Evolutionary conservation across 306 rosid species (phyloP).

Genomic region (Malus sylvestris): DNA sequence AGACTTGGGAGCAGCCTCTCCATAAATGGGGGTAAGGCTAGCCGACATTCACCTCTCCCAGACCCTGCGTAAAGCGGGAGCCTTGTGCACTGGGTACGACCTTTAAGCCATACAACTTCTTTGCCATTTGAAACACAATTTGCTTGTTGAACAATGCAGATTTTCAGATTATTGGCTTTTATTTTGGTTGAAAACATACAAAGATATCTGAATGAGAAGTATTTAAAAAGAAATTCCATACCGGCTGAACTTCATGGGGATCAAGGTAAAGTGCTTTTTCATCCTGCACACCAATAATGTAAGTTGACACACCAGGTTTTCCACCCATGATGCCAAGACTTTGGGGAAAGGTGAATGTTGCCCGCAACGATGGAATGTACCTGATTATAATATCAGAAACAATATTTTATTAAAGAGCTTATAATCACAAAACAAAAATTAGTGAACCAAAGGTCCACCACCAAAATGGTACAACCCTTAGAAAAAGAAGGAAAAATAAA

Average conservation of each 20-base stretch:
- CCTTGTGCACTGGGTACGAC: too few relatives aligned
- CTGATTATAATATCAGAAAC: slow-evolving; percentile 13
- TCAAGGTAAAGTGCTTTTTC: slow-evolving; percentile 93
- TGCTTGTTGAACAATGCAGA: not conserved
- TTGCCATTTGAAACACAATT: not conserved
- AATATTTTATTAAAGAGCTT: not conserved
- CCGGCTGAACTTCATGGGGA: slow-evolving; percentile 87
- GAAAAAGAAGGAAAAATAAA: not conserved
- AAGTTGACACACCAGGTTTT: slow-evolving; percentile 85
- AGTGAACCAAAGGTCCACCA: not conserved
- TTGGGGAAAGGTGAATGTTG: slow-evolving; percentile 83
- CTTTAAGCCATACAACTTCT: not conserved
- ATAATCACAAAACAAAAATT: not conserved
- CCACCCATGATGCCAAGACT: slow-evolving; percentile 98
- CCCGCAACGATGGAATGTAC: slow-evolving; percentile 76
- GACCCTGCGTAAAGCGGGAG: too few relatives aligned
- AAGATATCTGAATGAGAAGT: not conserved
- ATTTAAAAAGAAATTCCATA: slow-evolving; percentile 18
- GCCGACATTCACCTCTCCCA: too few relatives aligned
- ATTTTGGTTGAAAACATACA: not conserved
- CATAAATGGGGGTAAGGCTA: too few relatives aligned
- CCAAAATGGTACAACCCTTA: not conserved
- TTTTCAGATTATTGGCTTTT: not conserved
- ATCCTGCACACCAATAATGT: slow-evolving; percentile 81
- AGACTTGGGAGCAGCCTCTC: too few relatives aligned